Base-by-base conservation (phyloP, 2,329 filamentous ascomycete genomes). In the Colletotrichum sojae region DNA sequence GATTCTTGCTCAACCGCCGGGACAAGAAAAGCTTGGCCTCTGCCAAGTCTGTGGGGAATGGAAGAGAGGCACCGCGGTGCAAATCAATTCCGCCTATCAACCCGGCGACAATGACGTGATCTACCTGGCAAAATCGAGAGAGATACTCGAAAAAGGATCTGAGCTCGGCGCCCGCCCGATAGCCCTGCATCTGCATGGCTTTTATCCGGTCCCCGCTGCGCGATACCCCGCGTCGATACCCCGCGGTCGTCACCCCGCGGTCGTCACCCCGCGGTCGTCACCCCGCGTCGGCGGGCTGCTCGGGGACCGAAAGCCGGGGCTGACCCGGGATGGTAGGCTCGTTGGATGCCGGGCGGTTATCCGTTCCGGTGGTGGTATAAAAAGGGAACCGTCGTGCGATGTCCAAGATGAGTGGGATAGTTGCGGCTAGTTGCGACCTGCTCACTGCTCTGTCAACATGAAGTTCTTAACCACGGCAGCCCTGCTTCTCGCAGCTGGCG, bases 41-140 rank as follows among this genome's bases (percentile, higher is more conserved):
- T 31, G 59, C 64, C 58, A 57, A 52, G 58, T 15, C 43, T 13
- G 10, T 18, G 20, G 16, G n/a, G 51, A 43, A 9, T 36, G 31
- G 31, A 36, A 36, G 31, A 36, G 31, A 9, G 31, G 10, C 8
- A 8, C 31, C 22, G 6, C 59, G 64, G 64, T 46, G 22, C 53
- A 68, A 64, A 45, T 13, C 53, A 64, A 51, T 64, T 68, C 60
- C 60, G 65, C 65, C 65, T 64, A 68, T 64, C 65, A 58, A 4
- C 48, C 25, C n/a, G 15, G 16, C 6, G 22, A 49, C 27, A 36
- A 63, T 63, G 59, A 58, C 59, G 59, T 63, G 53, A 48, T 48
- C 39, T 16, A 16, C 53, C 18, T 22, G 10, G 39, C 1, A 15
- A 10, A 60, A 40, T 25, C 27, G 45, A 31, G 51, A 25, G 63